A percentile compares a stretch with the other conserved stretches of the same genome.
Conservation (phyloP, 768 basidiomycete species). For the Inosperma sp. region DNA sequence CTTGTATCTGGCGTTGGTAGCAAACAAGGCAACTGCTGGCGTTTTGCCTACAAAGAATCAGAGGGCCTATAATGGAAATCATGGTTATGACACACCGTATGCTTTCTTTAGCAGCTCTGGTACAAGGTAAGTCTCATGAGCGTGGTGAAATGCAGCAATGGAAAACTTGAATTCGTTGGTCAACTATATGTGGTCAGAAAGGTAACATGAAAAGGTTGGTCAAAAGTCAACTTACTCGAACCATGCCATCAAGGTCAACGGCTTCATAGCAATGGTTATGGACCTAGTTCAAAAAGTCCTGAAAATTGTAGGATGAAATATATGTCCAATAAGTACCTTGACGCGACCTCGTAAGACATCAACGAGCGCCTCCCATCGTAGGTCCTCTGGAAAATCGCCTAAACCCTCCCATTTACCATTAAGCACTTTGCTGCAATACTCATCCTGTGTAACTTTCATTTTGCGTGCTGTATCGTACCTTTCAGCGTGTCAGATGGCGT, state of each 20-base stretch:
- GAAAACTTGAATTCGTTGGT: conserved; percentile 68
- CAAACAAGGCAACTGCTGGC: conserved; percentile 74
- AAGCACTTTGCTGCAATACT: conserved; percentile 50
- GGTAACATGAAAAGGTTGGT: background rate
- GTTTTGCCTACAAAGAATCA: conserved; percentile 40
- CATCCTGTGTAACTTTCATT: conserved; percentile 61
- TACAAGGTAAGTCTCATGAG: conserved; percentile 83
- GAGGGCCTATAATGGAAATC: background rate
- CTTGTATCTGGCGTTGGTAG: conserved; percentile 55
- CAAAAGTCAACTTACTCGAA: conserved; percentile 40
- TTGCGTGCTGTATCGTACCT: conserved; percentile 59
- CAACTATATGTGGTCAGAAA: conserved; percentile 28
- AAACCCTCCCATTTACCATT: conserved; percentile 45
- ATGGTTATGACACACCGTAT: conserved; percentile 41
- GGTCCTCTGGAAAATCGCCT: conserved; percentile 56
- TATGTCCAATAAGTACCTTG: conserved; percentile 39
- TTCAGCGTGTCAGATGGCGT: conserved; percentile 23
- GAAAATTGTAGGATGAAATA: background rate
- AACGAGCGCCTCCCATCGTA: conserved; percentile 71
- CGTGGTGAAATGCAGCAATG: conserved; percentile 73
- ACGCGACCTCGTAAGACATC: conserved; percentile 75
- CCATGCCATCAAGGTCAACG: conserved; percentile 66
- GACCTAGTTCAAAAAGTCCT: conserved; percentile 30
- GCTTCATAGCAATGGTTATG: conserved; percentile 58
- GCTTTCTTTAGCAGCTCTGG: conserved; percentile 70